These are phyloP conservation scores for Yamadazyma kitorensis DNA, from an alignment of 805 yeast genomes.

Conservation along the genomic window DNA sequence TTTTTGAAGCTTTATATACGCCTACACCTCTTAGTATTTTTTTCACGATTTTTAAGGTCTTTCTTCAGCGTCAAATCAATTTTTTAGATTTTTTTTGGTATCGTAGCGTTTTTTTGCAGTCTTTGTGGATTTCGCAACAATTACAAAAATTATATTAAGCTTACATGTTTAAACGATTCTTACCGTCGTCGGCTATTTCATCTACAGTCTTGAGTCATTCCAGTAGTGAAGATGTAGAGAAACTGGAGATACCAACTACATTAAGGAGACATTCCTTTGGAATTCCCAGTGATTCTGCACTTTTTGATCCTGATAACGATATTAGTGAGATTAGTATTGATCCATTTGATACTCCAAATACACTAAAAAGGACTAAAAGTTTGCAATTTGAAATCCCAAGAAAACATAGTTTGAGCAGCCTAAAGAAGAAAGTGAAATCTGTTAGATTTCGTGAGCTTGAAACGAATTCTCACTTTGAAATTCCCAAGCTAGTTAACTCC, in stretches of 20 bases:
- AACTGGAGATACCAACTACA: slow-evolving; percentile 9
- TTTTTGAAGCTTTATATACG: too few relatives aligned
- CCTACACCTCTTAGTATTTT: too few relatives aligned
- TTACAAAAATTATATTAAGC: too few relatives aligned
- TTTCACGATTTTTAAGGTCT: too few relatives aligned
- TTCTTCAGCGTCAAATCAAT: too few relatives aligned
- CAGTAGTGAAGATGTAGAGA: slow-evolving; percentile 4
- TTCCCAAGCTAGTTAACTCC: not conserved
- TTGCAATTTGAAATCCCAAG: slow-evolving; percentile 6
- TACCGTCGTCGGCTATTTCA: too few relatives aligned
- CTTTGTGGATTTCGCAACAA: too few relatives aligned
- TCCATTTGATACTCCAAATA: slow-evolving; percentile 16
- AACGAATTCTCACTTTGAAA: not conserved
- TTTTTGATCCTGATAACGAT: slow-evolving; percentile 5
- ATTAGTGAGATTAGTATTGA: slow-evolving; percentile 19
- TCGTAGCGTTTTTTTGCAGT: too few relatives aligned
- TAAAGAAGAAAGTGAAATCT: slow-evolving; percentile 11
- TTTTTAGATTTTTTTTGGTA: too few relatives aligned
- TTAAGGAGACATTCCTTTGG: slow-evolving; percentile 15
- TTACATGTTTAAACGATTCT: too few relatives aligned
- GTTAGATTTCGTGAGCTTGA: slow-evolving; percentile 9
- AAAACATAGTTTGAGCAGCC: slow-evolving; percentile 10
- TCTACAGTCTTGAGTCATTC: too few relatives aligned
- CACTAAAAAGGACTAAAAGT: slow-evolving; percentile 17
- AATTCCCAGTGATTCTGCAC: slow-evolving; percentile 4